Conservation (phyloP, 2,329 filamentous ascomycete species). For the Colletotrichum sp. region DNA sequence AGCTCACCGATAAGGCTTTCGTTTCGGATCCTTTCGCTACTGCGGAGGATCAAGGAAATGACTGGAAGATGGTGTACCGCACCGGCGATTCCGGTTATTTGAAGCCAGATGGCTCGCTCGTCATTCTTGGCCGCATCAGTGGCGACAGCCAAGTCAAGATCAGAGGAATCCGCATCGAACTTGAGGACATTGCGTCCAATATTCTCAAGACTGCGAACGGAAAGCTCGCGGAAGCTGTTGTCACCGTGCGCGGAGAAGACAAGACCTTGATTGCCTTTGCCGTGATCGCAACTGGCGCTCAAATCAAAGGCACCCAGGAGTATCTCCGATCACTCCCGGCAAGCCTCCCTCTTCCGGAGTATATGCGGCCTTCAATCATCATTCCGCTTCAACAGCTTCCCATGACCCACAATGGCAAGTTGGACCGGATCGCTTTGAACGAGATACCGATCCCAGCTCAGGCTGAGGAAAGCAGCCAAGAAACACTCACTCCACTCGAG, state of each 20-base stretch:
- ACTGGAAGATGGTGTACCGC: slow-evolving; percentile 35
- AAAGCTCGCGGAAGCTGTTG: slow-evolving; percentile 24
- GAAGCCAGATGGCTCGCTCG: slow-evolving; percentile 34
- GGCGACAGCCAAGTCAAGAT: slow-evolving; percentile 53
- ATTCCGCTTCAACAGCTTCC: slow-evolving; percentile 34
- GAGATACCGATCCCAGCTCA: slow-evolving; percentile 25
- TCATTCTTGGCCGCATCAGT: slow-evolving; percentile 39
- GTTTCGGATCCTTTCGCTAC: slow-evolving; percentile 20
- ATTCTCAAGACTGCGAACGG: slow-evolving; percentile 26
- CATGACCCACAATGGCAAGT: slow-evolving; percentile 32
- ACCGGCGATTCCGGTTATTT: slow-evolving; percentile 46
- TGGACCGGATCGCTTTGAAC: slow-evolving; percentile 33
- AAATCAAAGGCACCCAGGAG: not conserved
- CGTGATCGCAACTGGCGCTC: slow-evolving; percentile 19
- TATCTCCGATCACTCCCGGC: slow-evolving; percentile 21
- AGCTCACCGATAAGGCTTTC: slow-evolving; percentile 20
- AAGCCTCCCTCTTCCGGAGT: slow-evolving; percentile 31
- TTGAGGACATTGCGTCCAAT: slow-evolving; percentile 41
- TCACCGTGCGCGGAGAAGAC: slow-evolving; percentile 23
- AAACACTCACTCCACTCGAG: not conserved
- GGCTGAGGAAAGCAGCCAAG: not conserved
- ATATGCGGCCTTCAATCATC: slow-evolving; percentile 37
- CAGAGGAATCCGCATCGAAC: slow-evolving; percentile 48
- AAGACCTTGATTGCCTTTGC: slow-evolving; percentile 33
- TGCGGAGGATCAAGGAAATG: not conserved